Conservation (phyloP, 768 basidiomycete genomes). For the Auricularia sp. region DNA sequence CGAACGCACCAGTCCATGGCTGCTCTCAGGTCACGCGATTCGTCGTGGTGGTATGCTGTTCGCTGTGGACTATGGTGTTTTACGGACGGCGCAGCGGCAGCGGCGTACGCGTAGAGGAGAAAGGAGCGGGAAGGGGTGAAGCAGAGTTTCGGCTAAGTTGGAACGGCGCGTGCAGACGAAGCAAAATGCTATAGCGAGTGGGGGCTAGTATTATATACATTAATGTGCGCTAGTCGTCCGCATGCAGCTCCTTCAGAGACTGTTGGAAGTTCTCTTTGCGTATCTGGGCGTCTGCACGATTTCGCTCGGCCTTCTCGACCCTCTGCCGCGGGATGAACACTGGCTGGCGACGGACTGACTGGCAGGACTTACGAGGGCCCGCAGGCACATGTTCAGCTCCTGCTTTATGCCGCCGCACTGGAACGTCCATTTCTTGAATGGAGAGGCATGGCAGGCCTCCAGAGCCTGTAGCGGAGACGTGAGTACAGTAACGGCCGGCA, state of each 20-base stretch:
- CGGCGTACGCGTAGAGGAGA: neutral
- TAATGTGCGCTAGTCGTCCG: neutral
- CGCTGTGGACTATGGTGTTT: neutral
- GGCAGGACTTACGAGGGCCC: neutral
- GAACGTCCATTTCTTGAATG: neutral
- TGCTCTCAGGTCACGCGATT: neutral
- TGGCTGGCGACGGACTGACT: neutral
- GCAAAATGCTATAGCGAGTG: neutral
- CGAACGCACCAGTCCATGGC: neutral
- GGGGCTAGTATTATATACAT: neutral
- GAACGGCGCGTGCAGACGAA: neutral
- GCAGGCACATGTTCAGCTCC: neutral
- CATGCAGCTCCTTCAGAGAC: neutral
- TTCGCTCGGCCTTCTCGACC: neutral
- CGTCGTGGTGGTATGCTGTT: neutral
- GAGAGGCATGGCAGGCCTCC: neutral
- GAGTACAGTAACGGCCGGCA: neutral
- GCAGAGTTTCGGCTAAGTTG: neutral
- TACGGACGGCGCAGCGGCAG: too few relatives aligned
- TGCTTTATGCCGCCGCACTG: neutral
- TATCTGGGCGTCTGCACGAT: neutral
- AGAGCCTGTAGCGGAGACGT: neutral
- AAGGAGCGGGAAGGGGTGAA: neutral
- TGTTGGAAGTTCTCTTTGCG: neutral
- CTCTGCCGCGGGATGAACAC: neutral